These are phyloP conservation scores for Ophiocordyceps sinensis DNA, from an alignment of 2,329 filamentous ascomycete genomes.

Conservation along the genomic window DNA sequence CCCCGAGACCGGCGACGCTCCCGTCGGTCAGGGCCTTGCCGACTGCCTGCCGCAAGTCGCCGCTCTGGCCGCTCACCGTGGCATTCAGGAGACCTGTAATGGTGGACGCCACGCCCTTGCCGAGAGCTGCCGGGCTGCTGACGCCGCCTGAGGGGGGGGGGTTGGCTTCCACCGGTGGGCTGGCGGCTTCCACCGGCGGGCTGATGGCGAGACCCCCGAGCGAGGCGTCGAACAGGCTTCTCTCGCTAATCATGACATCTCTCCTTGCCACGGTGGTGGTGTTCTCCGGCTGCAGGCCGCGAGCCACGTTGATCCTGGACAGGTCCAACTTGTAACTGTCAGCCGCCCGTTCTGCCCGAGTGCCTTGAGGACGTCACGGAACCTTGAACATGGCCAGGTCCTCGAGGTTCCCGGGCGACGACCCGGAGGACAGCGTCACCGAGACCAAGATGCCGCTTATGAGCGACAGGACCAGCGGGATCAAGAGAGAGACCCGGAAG, in stretches of 20 bases:
- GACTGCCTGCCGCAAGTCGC: not conserved
- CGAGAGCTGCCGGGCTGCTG: too few species aligned
- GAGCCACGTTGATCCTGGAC: not conserved
- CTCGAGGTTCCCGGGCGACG: not conserved
- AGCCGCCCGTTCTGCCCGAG: not conserved
- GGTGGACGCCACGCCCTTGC: too few species aligned
- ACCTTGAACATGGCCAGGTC: not conserved
- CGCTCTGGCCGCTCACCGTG: too few species aligned
- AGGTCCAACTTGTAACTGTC: not conserved
- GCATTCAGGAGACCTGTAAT: not conserved
- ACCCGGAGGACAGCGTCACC: not conserved
- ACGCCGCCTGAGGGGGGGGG: too few species aligned
- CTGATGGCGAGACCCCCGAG: too few species aligned
- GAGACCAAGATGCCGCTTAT: not conserved
- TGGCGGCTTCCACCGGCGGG: too few species aligned
- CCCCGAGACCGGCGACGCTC: not conserved
- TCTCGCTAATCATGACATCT: not conserved
- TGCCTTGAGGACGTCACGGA: too few species aligned
- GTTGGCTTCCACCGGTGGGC: too few species aligned
- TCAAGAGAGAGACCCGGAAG: not conserved
- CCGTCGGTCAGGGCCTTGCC: not conserved
- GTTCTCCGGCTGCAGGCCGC: too few species aligned
- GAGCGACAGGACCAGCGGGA: not conserved
- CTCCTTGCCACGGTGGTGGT: not conserved
- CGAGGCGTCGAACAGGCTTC: not conserved